These are phyloP conservation scores for Thuja plicata DNA, from an alignment of 83 land plant species.

Conservation along the genomic window DNA sequence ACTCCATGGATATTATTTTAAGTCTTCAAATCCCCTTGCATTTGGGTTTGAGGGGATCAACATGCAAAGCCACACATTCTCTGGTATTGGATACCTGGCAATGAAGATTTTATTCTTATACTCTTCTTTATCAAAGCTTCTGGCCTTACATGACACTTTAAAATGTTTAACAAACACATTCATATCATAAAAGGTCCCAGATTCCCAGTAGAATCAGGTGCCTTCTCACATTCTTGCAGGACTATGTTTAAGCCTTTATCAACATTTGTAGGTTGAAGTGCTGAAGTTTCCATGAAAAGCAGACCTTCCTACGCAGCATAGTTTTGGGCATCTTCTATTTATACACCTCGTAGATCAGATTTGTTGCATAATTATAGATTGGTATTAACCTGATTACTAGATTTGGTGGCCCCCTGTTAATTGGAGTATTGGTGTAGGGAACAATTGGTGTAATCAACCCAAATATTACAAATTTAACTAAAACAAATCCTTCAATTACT, in stretches of 20 bases:
- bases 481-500: too few species aligned
- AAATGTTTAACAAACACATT: background rate
- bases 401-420: too few species aligned
- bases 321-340: conserved; percentile 38
- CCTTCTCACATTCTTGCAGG: conserved; percentile 47
- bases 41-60: background rate
- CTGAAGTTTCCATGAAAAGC: conserved; percentile 54
- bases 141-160: background rate
- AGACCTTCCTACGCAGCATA: conserved; percentile 51
- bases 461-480: too few species aligned
- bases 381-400: conserved; percentile 56
- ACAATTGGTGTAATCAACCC: too few species aligned
- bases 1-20: background rate
- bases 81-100: background rate
- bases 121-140: background rate
- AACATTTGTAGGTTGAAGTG: conserved; percentile 39
- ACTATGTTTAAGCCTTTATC: conserved; percentile 50
- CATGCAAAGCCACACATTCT: background rate
- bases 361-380: conserved; percentile 61
- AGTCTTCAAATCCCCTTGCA: background rate
- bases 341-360: conserved; percentile 42
- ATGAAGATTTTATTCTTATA: background rate
- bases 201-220: conserved; percentile 17
- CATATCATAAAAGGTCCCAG: background rate
- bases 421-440: too few species aligned